Conservation (phyloP, 2,329 filamentous ascomycete genomes). For the Ceratocystis destructans region DNA sequence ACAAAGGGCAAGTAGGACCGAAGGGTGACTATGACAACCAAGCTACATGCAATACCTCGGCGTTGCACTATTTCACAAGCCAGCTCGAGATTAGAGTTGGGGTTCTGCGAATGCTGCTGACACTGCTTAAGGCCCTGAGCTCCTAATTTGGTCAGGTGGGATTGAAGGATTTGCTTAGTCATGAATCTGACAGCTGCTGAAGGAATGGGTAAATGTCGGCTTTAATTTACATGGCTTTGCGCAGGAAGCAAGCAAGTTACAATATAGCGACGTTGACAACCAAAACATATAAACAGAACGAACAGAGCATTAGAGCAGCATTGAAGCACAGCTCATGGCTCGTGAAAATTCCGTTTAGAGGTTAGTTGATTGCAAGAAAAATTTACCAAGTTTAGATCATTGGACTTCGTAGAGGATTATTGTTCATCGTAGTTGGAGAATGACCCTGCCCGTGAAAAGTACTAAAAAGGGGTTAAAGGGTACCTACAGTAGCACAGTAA, state of each 20-base stretch:
- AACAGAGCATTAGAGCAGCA: not conserved
- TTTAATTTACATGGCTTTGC: not conserved
- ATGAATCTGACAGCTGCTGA: not conserved
- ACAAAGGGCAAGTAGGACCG: not conserved
- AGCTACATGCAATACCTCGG: not conserved
- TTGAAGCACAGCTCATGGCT: not conserved
- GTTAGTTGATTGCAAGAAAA: not conserved
- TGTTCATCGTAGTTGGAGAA: not conserved
- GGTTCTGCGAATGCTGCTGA: not conserved
- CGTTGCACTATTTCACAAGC: not conserved
- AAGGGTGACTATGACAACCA: not conserved
- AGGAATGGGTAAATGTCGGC: not conserved
- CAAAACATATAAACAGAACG: not conserved
- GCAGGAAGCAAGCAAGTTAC: not conserved
- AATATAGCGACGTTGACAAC: not conserved
- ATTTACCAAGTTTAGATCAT: too few relatives aligned
- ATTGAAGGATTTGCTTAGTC: not conserved
- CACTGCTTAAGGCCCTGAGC: not conserved
- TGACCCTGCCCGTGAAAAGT: not conserved
- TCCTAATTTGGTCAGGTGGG: too few relatives aligned
- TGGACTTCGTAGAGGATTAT: not conserved
- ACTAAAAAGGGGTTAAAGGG: constrained; percentile 5
- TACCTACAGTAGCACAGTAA: not conserved
- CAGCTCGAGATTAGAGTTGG: constrained; percentile 1
- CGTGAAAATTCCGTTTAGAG: not conserved